phyloP scores from a whole-genome alignment of 1,139 yeast genomes.

The Saccharomyces pastorianus region DNA sequence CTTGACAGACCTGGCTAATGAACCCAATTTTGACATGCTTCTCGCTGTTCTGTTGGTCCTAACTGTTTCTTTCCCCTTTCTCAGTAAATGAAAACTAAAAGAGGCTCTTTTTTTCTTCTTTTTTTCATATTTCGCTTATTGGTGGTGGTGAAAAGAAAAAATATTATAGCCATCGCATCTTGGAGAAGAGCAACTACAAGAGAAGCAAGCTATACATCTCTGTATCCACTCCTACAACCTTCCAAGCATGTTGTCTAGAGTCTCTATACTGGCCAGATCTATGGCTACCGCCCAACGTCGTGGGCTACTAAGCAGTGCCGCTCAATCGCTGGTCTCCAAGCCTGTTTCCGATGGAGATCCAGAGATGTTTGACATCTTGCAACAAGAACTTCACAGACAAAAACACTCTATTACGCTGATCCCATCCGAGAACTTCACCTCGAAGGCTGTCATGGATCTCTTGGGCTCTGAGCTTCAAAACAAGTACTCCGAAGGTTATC shows the following conservation, averaged over 20 bases:
- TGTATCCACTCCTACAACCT: not conserved
- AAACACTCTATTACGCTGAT: conserved; percentile 83
- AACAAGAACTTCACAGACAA: conserved; percentile 73
- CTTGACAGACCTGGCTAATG: not conserved
- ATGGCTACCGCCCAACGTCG: not conserved
- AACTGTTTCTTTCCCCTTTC: not conserved
- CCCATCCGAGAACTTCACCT: conserved; percentile 92
- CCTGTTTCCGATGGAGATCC: conserved; percentile 68
- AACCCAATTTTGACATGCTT: not conserved
- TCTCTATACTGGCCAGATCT: not conserved
- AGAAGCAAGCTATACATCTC: not conserved
- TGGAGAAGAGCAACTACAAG: not conserved
- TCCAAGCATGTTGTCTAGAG: not conserved
- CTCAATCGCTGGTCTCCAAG: conserved; percentile 46
- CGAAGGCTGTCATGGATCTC: conserved; percentile 87
- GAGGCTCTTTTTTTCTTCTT: not conserved
- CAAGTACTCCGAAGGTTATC: conserved; percentile 97
- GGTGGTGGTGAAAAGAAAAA: not conserved
- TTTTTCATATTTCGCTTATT: not conserved
- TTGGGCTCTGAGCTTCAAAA: conserved; percentile 95
- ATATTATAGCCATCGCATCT: not conserved
- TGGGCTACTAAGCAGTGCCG: conserved; percentile 1
- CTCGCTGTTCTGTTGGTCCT: not conserved
- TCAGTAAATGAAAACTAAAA: not conserved
- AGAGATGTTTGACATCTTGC: conserved; percentile 70